Base-by-base conservation (phyloP, 352 stramenopile species). In the Globisporangium camurandrum region DNA sequence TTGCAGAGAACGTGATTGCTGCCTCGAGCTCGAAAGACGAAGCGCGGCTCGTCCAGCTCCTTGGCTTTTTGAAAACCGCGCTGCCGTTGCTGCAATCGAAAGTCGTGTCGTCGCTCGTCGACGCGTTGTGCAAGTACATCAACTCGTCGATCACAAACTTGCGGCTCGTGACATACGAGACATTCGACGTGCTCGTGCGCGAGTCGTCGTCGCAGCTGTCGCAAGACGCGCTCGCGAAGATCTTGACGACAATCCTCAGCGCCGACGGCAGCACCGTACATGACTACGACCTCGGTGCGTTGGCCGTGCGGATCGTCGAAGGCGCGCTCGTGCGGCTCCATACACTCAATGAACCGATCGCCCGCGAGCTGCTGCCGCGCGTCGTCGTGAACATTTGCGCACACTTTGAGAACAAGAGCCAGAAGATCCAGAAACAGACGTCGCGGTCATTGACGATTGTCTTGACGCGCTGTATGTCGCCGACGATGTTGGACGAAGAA, bases 1-100 rank as follows among this genome's bases (percentile, higher is more conserved):
- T 94, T 56, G 71, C 73, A 4, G 78, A 90, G 62, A 92, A 92
- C 56, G 79, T 92, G 16, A 77, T 94, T 14, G 65, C 75, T 8
- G 64, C 69, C 19, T 70, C 67, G 3, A 76, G 71, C 33, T 63
- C 64, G 31, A 92, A 92, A 54, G 79, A 91, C 47, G 77, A 88
- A 26, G 68, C 83, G 48, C 62, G 71, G 1, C 67, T 93, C 16
- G 71, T 94, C 51, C 67, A 83, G 57, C 72, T 93, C 48, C 71
- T 93, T 24, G 77, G 71, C 3, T 93, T 93, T 49, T 69, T 93
- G 38, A 90, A 89, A 64, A 51, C 71, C 19, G 77, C 73, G 34
- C 62, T 93, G 46, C 83, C 83, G 39, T 66, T 90, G 54, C 49
- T 93, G 61, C 83, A 88, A 62, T 69, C 70, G 50, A 88, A 91